These are phyloP conservation scores for Allantophomopsis lycopodina DNA, from an alignment of 2,329 filamentous ascomycete species.

Conservation along the genomic window DNA sequence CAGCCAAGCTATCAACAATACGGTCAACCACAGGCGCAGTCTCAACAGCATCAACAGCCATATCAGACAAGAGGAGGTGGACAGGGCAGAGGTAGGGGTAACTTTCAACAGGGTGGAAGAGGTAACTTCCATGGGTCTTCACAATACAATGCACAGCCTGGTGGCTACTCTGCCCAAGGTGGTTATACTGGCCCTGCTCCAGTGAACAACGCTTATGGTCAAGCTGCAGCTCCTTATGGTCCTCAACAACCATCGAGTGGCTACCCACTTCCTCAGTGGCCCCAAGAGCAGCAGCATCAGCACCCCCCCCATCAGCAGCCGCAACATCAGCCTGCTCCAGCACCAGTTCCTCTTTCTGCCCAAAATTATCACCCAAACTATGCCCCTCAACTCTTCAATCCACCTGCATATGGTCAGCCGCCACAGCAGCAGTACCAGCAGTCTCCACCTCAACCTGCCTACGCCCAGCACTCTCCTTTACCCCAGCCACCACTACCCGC, in stretches of 20 bases:
- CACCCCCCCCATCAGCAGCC: slow-evolving; percentile 10
- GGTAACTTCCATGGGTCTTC: slow-evolving; percentile 13
- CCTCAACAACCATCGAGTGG: slow-evolving; percentile 15
- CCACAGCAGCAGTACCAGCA: slow-evolving; percentile 16
- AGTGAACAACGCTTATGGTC: slow-evolving; percentile 8
- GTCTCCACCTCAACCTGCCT: slow-evolving; percentile 15
- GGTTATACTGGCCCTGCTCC: slow-evolving; percentile 3
- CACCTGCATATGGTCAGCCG: slow-evolving; percentile 23
- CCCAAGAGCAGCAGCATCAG: slow-evolving; percentile 9
- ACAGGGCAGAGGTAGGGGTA: slow-evolving; percentile 14
- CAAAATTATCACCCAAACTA: slow-evolving; percentile 47
- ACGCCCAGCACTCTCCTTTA: slow-evolving; percentile 20
- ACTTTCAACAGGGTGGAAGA: slow-evolving; percentile 11
- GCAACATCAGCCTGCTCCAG: slow-evolving; percentile 16
- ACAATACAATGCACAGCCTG: slow-evolving; percentile 3
- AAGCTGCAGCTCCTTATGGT: slow-evolving; percentile 17
- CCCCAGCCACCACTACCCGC: slow-evolving; percentile 18
- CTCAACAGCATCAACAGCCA: slow-evolving; percentile 8
- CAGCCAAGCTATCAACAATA: slow-evolving; percentile 5
- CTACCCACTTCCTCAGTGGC: slow-evolving; percentile 14
- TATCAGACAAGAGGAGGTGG: slow-evolving; percentile 14
- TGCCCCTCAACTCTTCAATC: slow-evolving; percentile 38
- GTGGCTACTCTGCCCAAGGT: slow-evolving; percentile 8
- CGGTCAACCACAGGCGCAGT: slow-evolving; percentile 9
- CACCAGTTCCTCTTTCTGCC: slow-evolving; percentile 29